Conservation (phyloP, 2,329 filamentous ascomycete species). For the Cladosporium halotolerans region DNA sequence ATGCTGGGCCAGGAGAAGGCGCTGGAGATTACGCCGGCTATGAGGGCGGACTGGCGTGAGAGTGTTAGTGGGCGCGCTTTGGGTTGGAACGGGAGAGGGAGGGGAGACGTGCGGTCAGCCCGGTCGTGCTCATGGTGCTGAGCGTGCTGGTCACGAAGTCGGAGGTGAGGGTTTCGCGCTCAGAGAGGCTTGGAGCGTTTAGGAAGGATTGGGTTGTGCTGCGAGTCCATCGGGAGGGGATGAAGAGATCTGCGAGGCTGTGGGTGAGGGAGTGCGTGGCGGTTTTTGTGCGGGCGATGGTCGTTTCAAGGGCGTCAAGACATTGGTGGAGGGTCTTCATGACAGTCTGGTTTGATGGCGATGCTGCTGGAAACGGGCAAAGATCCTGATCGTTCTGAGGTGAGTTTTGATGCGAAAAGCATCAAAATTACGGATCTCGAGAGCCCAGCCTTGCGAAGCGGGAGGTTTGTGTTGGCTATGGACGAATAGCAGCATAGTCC, state of each 20-base stretch:
- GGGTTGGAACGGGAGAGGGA: neutral
- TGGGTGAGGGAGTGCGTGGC: neutral
- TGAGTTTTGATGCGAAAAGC: neutral
- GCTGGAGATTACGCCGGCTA: constrained; percentile 8
- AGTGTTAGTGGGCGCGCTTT: neutral
- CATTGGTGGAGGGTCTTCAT: neutral
- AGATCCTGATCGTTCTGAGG: neutral
- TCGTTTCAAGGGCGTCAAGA: neutral
- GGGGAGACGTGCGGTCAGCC: neutral
- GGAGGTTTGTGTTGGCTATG: neutral
- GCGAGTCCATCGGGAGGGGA: neutral
- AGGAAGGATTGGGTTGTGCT: neutral
- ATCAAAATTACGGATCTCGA: neutral
- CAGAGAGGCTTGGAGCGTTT: neutral
- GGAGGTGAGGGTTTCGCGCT: neutral
- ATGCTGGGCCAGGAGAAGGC: constrained; percentile 10
- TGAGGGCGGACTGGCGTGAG: neutral
- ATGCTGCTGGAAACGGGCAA: neutral
- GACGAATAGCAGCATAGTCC: neutral
- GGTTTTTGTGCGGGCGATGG: neutral
- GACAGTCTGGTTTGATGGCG: neutral
- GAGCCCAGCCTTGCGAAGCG: neutral
- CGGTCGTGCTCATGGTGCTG: neutral
- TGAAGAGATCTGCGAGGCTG: neutral
- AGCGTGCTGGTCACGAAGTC: neutral